These are phyloP conservation scores for Arachis hypogaea DNA, from an alignment of 306 rosid species.

Conservation along the genomic window DNA sequence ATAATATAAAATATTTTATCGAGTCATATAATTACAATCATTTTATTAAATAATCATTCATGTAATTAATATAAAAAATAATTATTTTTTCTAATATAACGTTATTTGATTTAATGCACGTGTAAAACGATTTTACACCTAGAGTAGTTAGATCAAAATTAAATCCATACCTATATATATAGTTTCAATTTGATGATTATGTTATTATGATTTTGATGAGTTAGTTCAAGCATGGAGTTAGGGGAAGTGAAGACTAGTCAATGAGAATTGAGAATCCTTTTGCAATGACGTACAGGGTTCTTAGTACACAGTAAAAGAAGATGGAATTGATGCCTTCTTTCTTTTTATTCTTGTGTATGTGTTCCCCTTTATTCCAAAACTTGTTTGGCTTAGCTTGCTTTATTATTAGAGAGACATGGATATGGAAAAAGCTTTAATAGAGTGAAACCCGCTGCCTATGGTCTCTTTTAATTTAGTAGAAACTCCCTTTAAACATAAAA, in stretches of 20 bases:
- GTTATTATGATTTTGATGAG: too few species aligned
- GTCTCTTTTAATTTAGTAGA: constrained; percentile 56
- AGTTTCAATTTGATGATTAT: too few species aligned
- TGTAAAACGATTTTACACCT: too few species aligned
- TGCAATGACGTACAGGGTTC: constrained; percentile 12
- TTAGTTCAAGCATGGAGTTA: constrained; percentile 16
- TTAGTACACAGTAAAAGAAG: constrained; percentile 38
- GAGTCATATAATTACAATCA: too few species aligned
- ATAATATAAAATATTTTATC: too few species aligned
- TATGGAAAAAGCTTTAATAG: constrained; percentile 43
- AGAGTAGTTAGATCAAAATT: too few species aligned
- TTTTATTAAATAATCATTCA: too few species aligned
- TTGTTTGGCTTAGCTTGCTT: constrained; percentile 54
- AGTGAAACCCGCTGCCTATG: constrained; percentile 56
- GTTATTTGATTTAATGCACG: too few species aligned
- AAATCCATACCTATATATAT: too few species aligned
- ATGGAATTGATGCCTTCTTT: constrained; percentile 48
- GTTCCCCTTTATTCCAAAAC: constrained; percentile 67
- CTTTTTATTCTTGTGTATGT: background rate
- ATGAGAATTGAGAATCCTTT: constrained; percentile 25
- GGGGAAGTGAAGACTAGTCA: constrained; percentile 41
- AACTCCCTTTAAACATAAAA: constrained; percentile 42
- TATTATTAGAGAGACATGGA: constrained; percentile 37
- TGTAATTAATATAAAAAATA: too few species aligned
- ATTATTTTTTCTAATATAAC: too few species aligned